Base-by-base conservation (phyloP, 1,139 yeast genomes). In the Groenewaldozyma sp. region DNA sequence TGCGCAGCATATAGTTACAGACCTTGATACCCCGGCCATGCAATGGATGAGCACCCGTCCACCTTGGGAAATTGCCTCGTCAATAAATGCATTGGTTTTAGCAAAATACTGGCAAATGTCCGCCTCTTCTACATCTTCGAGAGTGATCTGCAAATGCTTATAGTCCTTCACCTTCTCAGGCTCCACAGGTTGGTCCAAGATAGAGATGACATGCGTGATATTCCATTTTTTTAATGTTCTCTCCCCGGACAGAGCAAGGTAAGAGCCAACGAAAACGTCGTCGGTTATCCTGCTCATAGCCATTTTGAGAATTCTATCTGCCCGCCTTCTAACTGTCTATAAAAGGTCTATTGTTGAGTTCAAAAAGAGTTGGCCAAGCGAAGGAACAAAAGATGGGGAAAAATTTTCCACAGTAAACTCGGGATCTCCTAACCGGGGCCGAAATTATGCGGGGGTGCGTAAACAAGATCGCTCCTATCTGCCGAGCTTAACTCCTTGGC, bases 21-120 rank as follows among this genome's bases (percentile, higher is more conserved):
- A 81, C 48, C 98, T 65, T 2, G 95, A 83, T 21, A 78, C 74
- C 1, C 98, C 98, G 24, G 95, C 95, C 41, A 87, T 84, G 46
- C 63, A 67, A 44, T 65, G 70, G 14, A 67, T 65, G 14, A 65
- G 52, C 4, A 63, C 57, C 4, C 56, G 43, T 29, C 42, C 45
- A 17, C 57, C 56, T 4, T 52, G 54, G 28, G 52, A 51, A 31
- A 83, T 63, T 0, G 88, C 87, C 2, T 59, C 52, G 35, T 80
- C 81, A 6, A 91, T 82, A 57, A 83, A 86, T 10, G 61, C 62
- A 51, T 80, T 80, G 2, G 82, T 67, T 35, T 71, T 70, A 11
- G 71, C 70, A 43, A 91, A 70, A 48, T 72, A 66, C 41, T 75
- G 73, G 44, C 87, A 57, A 10, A 91, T 68, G 49, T 88, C 78